Percentiles rank a stretch among this genome's conserved stretches.
Conservation (phyloP, 2,329 filamentous ascomycete genomes). For the Xylariaceae sp. region DNA sequence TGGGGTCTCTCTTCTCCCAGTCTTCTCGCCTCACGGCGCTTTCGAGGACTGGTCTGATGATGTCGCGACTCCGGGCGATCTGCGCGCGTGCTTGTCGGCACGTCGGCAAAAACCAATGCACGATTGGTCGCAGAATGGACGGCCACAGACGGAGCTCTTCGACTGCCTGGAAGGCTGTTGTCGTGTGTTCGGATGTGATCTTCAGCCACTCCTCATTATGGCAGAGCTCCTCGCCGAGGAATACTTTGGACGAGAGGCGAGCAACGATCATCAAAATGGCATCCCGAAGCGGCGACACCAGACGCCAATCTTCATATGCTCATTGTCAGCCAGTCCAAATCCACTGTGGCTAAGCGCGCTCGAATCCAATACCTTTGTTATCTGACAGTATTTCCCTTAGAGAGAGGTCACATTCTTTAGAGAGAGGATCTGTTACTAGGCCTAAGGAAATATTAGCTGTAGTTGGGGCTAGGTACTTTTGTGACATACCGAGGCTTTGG, state of each 20-base stretch:
- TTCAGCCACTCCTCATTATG: conserved; percentile 42
- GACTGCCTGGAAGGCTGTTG: conserved; percentile 31
- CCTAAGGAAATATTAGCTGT: background rate
- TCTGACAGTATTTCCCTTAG: background rate
- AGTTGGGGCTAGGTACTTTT: background rate
- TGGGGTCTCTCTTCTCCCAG: conserved; percentile 19
- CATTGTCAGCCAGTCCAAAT: background rate
- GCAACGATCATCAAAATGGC: background rate
- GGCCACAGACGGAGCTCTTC: conserved; percentile 37
- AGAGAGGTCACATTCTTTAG: background rate
- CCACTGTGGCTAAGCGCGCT: background rate
- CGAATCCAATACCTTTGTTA: background rate
- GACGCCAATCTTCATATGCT: background rate
- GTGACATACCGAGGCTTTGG: background rate
- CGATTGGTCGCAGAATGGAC: conserved; percentile 32
- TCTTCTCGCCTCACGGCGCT: conserved; percentile 18
- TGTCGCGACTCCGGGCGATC: conserved; percentile 26
- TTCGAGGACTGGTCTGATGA: conserved; percentile 21
- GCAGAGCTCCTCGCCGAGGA: conserved; percentile 41
- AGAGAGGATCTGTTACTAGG: background rate
- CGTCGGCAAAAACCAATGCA: conserved; percentile 41
- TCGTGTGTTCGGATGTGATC: conserved; percentile 36
- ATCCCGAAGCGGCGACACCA: background rate
- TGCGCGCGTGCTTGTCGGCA: conserved; percentile 30
- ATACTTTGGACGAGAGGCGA: conserved; percentile 42